Evolutionary conservation across 2,329 filamentous ascomycete species (phyloP).

Genomic region (Neofusicoccum laricinum): DNA sequence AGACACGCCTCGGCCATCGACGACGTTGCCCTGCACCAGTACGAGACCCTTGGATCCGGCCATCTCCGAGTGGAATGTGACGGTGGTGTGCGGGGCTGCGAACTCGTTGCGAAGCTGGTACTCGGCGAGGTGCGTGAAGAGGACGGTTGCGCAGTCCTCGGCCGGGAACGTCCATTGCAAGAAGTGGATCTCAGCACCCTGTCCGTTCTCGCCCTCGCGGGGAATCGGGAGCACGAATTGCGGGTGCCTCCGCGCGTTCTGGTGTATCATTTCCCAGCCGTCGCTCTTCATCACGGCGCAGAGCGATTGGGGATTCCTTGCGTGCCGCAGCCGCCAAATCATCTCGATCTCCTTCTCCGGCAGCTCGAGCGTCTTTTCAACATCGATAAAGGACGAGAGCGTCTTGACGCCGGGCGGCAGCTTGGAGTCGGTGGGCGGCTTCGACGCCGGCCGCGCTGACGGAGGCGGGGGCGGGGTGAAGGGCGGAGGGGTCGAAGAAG

Average conservation of each 20-base stretch:
- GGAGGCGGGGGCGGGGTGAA: slow-evolving; percentile 23
- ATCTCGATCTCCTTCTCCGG: slow-evolving; percentile 79
- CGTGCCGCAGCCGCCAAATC: slow-evolving; percentile 87
- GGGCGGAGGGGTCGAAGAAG: slow-evolving; percentile 23
- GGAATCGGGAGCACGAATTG: slow-evolving; percentile 90
- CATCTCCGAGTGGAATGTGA: slow-evolving; percentile 88
- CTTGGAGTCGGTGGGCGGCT: slow-evolving; percentile 23
- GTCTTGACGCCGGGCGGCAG: slow-evolving; percentile 57
- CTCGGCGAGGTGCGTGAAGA: slow-evolving; percentile 92
- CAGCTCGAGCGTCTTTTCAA: slow-evolving; percentile 71
- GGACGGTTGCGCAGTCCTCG: slow-evolving; percentile 56
- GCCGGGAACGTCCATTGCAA: slow-evolving; percentile 93
- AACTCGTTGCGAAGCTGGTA: slow-evolving; percentile 90
- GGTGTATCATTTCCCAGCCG: slow-evolving; percentile 71
- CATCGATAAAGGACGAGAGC: slow-evolving; percentile 69
- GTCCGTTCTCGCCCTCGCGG: slow-evolving; percentile 53
- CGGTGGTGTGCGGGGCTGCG: slow-evolving; percentile 85
- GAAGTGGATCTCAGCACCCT: slow-evolving; percentile 85
- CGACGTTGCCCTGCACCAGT: slow-evolving; percentile 78
- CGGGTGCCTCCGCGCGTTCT: slow-evolving; percentile 70
- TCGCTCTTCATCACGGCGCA: slow-evolving; percentile 75
- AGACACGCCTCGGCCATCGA: slow-evolving; percentile 71
- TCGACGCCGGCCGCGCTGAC: slow-evolving; percentile 25
- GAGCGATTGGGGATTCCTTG: slow-evolving; percentile 68
- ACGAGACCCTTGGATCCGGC: slow-evolving; percentile 72